Evolutionary conservation across 1,284 basidiomycete species (phyloP).

Genomic region (Puccinia coronata): DNA sequence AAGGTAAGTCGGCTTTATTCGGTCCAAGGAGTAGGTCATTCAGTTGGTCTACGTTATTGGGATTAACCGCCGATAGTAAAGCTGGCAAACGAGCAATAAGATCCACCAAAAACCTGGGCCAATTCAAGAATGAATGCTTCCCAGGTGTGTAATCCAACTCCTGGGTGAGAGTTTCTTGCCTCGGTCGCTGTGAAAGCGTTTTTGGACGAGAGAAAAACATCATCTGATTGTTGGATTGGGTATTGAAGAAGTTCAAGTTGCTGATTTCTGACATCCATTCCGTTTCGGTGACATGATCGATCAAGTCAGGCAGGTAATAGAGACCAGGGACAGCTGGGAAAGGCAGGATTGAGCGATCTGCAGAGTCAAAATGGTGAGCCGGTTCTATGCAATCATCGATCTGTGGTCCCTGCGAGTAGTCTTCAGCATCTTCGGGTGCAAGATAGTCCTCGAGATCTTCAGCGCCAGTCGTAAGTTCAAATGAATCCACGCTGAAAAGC

Average conservation of each 20-base stretch:
- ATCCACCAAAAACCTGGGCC: conserved; percentile 64
- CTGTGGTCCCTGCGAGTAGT: not conserved
- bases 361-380: not conserved
- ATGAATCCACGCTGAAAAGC: conserved; percentile 21
- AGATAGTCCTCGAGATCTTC: not conserved
- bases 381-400: not conserved
- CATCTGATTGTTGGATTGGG: conserved; percentile 66
- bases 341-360: conserved; percentile 7
- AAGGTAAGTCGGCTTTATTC: conserved; percentile 61
- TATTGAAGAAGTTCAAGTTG: conserved; percentile 4
- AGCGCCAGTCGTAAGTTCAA: not conserved
- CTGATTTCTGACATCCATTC: conserved; percentile 19
- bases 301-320: conserved; percentile 37
- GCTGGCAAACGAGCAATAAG: conserved; percentile 65
- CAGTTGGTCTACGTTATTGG: conserved; percentile 58
- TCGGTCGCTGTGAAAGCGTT: conserved; percentile 55
- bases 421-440: not conserved
- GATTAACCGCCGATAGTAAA: conserved; percentile 63
- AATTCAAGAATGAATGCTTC: conserved; percentile 29
- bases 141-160: not conserved
- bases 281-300: conserved; percentile 21
- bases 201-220: conserved; percentile 68
- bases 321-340: conserved; percentile 10
- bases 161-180: not conserved
- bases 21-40: conserved; percentile 64